These are phyloP conservation scores for Amphirosellinia nigrospora DNA, from an alignment of 495 filamentous ascomycete genomes.

Conservation along the genomic window DNA sequence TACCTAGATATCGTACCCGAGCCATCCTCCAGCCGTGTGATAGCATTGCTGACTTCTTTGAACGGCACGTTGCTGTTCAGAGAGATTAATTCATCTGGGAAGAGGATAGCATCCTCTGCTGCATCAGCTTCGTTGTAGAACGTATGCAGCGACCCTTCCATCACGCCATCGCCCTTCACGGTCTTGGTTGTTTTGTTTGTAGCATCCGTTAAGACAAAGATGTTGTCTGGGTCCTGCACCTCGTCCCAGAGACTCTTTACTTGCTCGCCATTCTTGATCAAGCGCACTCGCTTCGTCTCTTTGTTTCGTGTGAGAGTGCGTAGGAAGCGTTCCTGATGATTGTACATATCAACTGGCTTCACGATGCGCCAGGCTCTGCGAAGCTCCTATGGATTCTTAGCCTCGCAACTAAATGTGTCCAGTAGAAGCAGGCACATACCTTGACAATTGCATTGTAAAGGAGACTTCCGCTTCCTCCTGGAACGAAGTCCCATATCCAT, in stretches of 20 bases:
- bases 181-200: conserved; percentile 27
- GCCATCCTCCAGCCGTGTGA: conserved; percentile 42
- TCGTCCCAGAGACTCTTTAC: conserved; percentile 48
- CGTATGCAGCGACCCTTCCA: conserved; percentile 29
- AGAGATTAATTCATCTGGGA: conserved; percentile 46
- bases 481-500: conserved; percentile 56
- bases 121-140: conserved; percentile 55
- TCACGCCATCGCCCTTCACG: conserved; percentile 23
- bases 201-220: conserved; percentile 31
- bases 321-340: conserved; percentile 44
- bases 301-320: conserved; percentile 46
- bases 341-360: conserved; percentile 39
- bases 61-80: conserved; percentile 42
- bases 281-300: conserved; percentile 46
- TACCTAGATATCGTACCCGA: conserved; percentile 36
- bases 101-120: conserved; percentile 54
- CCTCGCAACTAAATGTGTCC: not conserved
- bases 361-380: conserved; percentile 46
- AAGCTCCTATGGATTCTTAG: conserved; percentile 40
- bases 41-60: conserved; percentile 44
- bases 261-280: conserved; percentile 49
- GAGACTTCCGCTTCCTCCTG: conserved; percentile 33
- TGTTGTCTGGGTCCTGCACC: conserved; percentile 34
- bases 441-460: conserved; percentile 42
- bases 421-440: conserved; percentile 28